Conservation (phyloP, 2,329 filamentous ascomycete species). For the Pseudocercospora eumusae region DNA sequence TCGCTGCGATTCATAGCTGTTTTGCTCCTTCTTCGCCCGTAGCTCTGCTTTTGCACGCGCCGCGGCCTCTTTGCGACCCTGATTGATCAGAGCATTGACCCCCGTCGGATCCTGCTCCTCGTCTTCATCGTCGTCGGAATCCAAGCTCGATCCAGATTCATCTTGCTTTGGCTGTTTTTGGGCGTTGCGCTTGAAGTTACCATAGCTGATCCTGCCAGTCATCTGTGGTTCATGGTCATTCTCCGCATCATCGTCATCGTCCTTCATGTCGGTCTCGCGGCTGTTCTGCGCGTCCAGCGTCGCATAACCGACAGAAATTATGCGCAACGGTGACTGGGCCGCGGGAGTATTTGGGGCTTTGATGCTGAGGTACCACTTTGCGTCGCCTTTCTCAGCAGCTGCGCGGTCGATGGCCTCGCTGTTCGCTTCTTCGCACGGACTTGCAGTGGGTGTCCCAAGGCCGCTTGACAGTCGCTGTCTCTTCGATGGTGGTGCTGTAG, state of each 20-base stretch:
- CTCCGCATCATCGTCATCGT: constrained; percentile 33
- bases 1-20: constrained; percentile 52
- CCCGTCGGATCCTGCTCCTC: constrained; percentile 47
- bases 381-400: constrained; percentile 65
- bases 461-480: constrained; percentile 59
- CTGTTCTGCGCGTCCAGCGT: constrained; percentile 45
- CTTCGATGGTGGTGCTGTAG: constrained; percentile 60
- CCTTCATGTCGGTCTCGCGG: constrained; percentile 18
- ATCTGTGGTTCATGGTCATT: constrained; percentile 41
- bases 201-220: constrained; percentile 53
- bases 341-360: constrained; percentile 43
- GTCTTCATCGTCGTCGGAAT: constrained; percentile 41
- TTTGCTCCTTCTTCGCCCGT: constrained; percentile 52
- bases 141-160: constrained; percentile 29
- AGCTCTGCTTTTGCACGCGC: constrained; percentile 47
- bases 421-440: constrained; percentile 46
- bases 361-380: constrained; percentile 72
- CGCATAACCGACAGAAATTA: constrained; percentile 65
- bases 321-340: constrained; percentile 47
- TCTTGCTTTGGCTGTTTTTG: constrained; percentile 47
- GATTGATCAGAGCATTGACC: constrained; percentile 48
- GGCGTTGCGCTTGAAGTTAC: constrained; percentile 47
- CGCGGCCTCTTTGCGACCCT: constrained; percentile 49
- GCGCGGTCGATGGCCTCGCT: constrained; percentile 57
- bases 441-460: constrained; percentile 42